Evolutionary conservation across 1,284 basidiomycete species (phyloP), one percentile per base, ranked within the genome.

Genomic region (Ceratobasidium sp.): DNA sequence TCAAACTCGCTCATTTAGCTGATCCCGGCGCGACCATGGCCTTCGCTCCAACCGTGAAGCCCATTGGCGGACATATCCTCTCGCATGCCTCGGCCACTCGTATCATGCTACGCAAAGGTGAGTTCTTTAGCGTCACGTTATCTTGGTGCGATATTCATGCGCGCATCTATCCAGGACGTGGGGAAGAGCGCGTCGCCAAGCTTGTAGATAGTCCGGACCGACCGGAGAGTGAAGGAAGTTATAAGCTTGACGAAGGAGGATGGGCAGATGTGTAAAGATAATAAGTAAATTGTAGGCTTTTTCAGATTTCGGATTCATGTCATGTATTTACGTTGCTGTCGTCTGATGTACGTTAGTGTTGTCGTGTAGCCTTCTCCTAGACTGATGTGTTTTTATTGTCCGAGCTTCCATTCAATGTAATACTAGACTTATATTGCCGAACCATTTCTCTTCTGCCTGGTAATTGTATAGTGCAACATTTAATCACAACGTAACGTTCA

Each of bases 161-260:
- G 83, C 40, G 84, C 1, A 33, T 33, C 84, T 18, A 53, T 53
- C 44, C 63, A 94, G 95, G 96, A 80, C 92, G 96, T 63, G 96
- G 95, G 4, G 96, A 97, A 84, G 96, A 98, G 86, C 93, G 96
- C 78, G 95, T 97, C 42, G 96, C 96, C n/a, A 98, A 97, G 84
- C 89, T 98, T 2, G 94, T 96, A 56, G 96, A 98, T 84, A 96
- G 94, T 82, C 96, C 96, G 4, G 96, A 97, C 84, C 90, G 93
- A 81, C 95, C 95, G 9, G 95, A 97, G 86, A 95, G 94, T 81
- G 95, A 97, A 86, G 96, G 95, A 2, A 95, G 95, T 0, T 97
- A 97, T 85, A 95, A 95, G 84, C 88, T 97, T 40, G 94, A 95
- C 81, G 94, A 95, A 87, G 94, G 94, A 55, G 94, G 94, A 44